Evolutionary conservation across 129 eudicot species (phyloP), one percentile per base, ranked within the genome.

Genomic region (Flaveria bidentis): DNA sequence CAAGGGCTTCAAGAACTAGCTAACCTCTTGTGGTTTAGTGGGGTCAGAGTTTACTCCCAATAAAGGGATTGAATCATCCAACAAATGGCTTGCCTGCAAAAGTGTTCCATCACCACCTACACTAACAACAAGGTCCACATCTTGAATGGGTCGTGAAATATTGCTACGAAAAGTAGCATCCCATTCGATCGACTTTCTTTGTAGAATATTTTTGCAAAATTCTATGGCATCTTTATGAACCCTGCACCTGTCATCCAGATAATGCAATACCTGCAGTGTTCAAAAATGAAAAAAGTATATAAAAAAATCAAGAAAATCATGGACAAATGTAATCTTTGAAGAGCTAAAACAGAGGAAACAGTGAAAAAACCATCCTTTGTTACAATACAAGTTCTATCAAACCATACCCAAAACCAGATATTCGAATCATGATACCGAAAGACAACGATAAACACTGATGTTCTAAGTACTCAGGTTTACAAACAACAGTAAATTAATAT

Each of bases 81-180:
- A 73, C 72, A 88, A 85, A 83, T 88, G 97, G 72, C 98, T 93
- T 73, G 97, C 98, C 45, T 80, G 91, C 79, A 93, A 74, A 68
- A 93, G 85, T 25, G 98, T 93, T 9, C 98, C 98, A 84, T 93
- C 98, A 51, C 98, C 97, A 13, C 98, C 98, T 55, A 93, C 47
- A 1, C 93, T 78, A 55, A 93, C 86, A 72, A 93, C 97, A 51
- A 93, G 86, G 86, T 91, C 98, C 53, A 88, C 97, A 78, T 84
- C 84, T 52, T 73, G 91, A 73, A 93, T 87, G 50, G 97, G 88
- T 69, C 69, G 78, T 1, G 86, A 85, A 20, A 93, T 66, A 76
- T 85, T 72, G 67, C 84, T 77, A 56, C 95, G 88, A 16, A 74
- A 85, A 82, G 85, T 44, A 76, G 96, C 82, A 75, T 84, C 82